These are phyloP conservation scores for Ceriops zippeliana DNA, from an alignment of 345 rosid species.

Conservation along the genomic window DNA sequence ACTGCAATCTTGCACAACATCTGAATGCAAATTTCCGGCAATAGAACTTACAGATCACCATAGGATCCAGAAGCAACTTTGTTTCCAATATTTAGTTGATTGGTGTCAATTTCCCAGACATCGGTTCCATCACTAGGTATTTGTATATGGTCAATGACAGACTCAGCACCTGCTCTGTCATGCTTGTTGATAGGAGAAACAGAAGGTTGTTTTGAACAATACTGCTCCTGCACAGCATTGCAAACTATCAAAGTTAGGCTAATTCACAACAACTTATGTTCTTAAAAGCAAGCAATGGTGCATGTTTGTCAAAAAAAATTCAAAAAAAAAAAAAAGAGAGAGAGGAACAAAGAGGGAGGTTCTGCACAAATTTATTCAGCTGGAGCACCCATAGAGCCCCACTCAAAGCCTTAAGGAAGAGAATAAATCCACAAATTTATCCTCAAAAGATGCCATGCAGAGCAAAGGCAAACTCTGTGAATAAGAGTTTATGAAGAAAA, in stretches of 20 bases:
- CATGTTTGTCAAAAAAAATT: background rate
- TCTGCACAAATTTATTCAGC: conserved; percentile 4
- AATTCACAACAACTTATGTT: background rate
- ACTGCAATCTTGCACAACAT: conserved; percentile 9
- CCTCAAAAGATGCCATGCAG: conserved; percentile 3
- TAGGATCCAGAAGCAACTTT: conserved; percentile 86
- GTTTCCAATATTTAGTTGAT: conserved; percentile 62
- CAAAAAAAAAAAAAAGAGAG: background rate
- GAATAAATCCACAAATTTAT: conserved; percentile 8
- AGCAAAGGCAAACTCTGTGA: background rate
- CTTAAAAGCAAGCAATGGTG: too few species aligned
- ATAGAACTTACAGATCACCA: conserved; percentile 75
- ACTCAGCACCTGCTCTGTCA: conserved; percentile 37
- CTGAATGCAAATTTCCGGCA: conserved; percentile 8
- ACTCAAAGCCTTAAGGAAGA: background rate
- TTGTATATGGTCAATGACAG: conserved; percentile 56
- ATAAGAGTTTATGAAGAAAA: conserved; percentile 5
- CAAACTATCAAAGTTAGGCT: too few species aligned
- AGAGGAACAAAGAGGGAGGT: conserved; percentile 18
- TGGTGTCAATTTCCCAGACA: conserved; percentile 92
- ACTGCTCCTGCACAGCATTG: conserved; percentile 57
- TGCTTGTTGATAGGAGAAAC: conserved; percentile 37
- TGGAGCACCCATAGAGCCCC: background rate
- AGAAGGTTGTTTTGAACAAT: conserved; percentile 39
- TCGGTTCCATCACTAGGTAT: conserved; percentile 91